Evolutionary conservation across 2,329 filamentous ascomycete genomes (phyloP).

Genomic region (Aspergillus novofumigatus): DNA sequence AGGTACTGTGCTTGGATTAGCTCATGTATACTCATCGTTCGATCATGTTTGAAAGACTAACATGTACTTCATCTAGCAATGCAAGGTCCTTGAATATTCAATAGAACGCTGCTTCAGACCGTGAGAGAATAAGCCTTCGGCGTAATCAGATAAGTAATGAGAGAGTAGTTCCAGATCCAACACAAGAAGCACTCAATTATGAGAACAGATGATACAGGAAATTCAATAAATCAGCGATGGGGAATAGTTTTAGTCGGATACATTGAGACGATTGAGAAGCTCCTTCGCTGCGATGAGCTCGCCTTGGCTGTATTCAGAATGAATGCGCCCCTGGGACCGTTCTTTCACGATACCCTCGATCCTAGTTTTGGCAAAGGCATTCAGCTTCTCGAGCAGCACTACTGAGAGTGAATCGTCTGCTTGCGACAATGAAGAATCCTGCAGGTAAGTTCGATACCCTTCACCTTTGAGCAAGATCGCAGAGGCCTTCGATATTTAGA

Average conservation of each 20-base stretch:
- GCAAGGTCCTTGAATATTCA: too few species aligned
- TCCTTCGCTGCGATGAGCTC: conserved; percentile 42
- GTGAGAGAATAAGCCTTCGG: too few species aligned
- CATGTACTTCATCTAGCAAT: too few species aligned
- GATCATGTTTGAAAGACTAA: too few species aligned
- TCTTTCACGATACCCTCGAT: conserved; percentile 35
- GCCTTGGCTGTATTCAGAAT: conserved; percentile 31
- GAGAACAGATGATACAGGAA: background rate
- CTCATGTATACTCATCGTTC: too few species aligned
- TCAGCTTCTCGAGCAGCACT: conserved; percentile 29
- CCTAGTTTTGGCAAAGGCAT: conserved; percentile 33
- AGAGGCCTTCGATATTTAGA: conserved; percentile 21
- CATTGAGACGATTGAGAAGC: conserved; percentile 30
- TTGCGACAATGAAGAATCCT: conserved; percentile 5
- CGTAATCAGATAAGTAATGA: too few species aligned
- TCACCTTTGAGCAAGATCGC: conserved; percentile 20
- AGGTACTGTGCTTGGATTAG: too few species aligned
- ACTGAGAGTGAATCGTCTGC: conserved; percentile 14
- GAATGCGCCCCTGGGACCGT: conserved; percentile 25
- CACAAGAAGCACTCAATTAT: background rate
- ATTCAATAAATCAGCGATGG: background rate
- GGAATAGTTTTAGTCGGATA: conserved; percentile 3
- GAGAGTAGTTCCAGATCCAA: background rate
- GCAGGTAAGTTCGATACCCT: conserved; percentile 3
- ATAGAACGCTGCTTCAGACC: too few species aligned